Base-by-base conservation (phyloP, 805 yeast genomes). In the Danielozyma ontarioensis region DNA sequence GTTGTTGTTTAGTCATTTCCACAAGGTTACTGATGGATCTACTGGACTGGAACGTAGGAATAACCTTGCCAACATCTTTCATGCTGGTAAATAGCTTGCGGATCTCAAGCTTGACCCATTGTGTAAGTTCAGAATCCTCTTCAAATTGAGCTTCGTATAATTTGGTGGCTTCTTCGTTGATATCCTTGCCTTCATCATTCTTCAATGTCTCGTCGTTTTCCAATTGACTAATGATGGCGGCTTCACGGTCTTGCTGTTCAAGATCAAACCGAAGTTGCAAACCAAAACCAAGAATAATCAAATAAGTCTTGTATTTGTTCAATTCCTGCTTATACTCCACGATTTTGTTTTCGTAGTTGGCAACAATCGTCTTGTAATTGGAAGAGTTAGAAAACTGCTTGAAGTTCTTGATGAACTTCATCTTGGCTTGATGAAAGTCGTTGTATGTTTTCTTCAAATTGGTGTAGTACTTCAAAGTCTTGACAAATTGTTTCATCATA, bases 241-340 rank as follows among this genome's bases (percentile, higher is more conserved):
- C 25, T 28, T 35, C 30, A 11, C 28, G 35, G 37, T 60, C 62
- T 32, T 54, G 58, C 25, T 50, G 58, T 37, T 64, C 67, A 37
- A 64, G 51, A 34, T 68, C 70, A 33, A 58, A 62, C 39, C 77
- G 59, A 36, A 71, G 53, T 36, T 62, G 66, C 37, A 72, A 62
- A 0, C 72, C 78, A 42, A 58, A 59, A n/a, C 70, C 74, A 27
- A 74, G 55, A 33, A 64, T 60, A 22, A 60, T 49, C 25, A 72
- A 55, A 48, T 74, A 74, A 36, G 53, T 53, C 48, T 65, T 70
- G 46, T 69, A 70, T 48, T 70, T 63, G 34, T 55, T 49, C 42
- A 68, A 51, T 37, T 73, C 78, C 25, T 50, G 49, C 40, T 67
- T 68, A 43, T 72, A 64, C 38, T 70, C 72, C 27, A 49, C 53